A percentile compares a stretch with the other conserved stretches of the same genome.
Conservation (phyloP, 441 rosid species). For the Adansonia grandidieri region DNA sequence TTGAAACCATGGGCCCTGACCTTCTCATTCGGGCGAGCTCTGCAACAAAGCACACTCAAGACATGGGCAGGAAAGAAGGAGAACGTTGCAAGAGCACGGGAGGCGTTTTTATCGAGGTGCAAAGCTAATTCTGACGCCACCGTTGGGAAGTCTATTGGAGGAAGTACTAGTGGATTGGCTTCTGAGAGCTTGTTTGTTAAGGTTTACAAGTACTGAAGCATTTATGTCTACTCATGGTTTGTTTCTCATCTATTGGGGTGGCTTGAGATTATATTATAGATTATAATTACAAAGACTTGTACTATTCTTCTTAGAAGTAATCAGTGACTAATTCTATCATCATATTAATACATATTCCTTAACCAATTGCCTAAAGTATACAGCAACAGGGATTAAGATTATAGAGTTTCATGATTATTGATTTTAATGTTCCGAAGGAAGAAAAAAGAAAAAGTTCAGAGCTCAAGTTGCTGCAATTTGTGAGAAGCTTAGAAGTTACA, state of each 20-base stretch:
- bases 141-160: conserved; percentile 68
- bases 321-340: no score
- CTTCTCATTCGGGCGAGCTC: conserved; percentile 93
- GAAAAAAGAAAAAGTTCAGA: not conserved
- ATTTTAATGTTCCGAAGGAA: not conserved
- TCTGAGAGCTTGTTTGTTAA: conserved; percentile 82
- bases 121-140: conserved; percentile 86
- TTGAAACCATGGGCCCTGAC: conserved; percentile 89
- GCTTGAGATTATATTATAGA: no score
- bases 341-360: no score
- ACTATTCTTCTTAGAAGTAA: no score
- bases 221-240: not conserved
- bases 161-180: conserved; percentile 55
- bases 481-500: not conserved
- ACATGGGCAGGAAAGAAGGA: conserved; percentile 87
- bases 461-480: not conserved
- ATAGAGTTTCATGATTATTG: not conserved
- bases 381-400: not conserved
- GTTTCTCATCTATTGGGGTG: not conserved
- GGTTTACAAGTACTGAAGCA: conserved; percentile 73
- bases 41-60: conserved; percentile 96
- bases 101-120: conserved; percentile 72
- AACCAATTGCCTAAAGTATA: no score
- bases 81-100: conserved; percentile 70
- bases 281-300: not conserved